These are phyloP conservation scores for Heliamphora exappendiculata DNA, from an alignment of 148 eudicot species.

Conservation along the genomic window DNA sequence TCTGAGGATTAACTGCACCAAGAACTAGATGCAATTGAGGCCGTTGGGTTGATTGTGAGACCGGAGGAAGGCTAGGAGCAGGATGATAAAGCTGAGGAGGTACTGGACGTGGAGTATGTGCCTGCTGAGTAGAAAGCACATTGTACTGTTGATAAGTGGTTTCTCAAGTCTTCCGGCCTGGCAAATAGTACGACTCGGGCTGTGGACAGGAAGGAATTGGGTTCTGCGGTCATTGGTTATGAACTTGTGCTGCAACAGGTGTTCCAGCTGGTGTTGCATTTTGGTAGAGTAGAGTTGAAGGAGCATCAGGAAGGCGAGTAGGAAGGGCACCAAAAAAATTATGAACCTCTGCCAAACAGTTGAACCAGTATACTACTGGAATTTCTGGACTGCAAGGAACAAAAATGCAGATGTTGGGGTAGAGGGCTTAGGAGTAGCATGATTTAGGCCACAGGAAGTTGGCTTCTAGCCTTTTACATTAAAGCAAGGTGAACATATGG, in stretches of 20 bases:
- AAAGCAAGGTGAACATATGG: no score
- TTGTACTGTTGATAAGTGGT: slow-evolving; percentile 6
- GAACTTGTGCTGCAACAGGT: slow-evolving; percentile 1
- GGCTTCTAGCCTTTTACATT: no score
- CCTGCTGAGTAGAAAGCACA: background rate
- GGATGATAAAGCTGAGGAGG: slow-evolving; percentile 10
- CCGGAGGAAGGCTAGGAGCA: background rate
- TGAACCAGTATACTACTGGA: no score
- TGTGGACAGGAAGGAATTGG: background rate
- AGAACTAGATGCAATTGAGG: background rate
- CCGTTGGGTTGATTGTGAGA: background rate
- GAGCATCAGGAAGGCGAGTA: background rate
- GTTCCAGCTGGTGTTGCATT: background rate
- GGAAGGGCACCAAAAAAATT: background rate
- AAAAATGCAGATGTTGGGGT: background rate
- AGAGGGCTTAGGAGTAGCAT: background rate
- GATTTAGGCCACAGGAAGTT: no score
- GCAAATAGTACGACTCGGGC: background rate
- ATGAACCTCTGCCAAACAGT: no score
- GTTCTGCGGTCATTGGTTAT: background rate
- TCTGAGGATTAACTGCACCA: slow-evolving; percentile 7
- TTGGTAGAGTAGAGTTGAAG: slow-evolving; percentile 2
- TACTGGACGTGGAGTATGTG: background rate
- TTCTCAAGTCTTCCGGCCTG: background rate
- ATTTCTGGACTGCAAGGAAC: no score